Base-by-base conservation (phyloP, 2,329 filamentous ascomycete species). In the Fusarium pininemorale region DNA sequence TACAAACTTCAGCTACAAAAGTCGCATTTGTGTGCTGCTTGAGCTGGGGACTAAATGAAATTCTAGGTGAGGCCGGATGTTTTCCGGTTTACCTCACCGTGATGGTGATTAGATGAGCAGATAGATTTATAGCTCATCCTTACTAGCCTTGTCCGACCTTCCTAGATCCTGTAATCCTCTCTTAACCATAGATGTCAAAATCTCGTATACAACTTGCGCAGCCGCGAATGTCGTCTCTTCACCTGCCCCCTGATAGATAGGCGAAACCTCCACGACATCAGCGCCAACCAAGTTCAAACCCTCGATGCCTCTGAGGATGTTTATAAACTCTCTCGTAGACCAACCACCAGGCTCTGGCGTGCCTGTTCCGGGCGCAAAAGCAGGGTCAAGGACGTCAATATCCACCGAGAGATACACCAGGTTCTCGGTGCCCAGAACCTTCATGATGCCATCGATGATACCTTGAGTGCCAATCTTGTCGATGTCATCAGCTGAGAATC, bases 311-410 rank as follows among this genome's bases (percentile, higher is more conserved):
- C 94, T 86, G 79, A 98, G 82, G 61, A 98, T 94, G 12, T 92
- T 87, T 71, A 97, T 96, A 75, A 98, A 86, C 85, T 98, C 95
- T 51, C 95, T 86, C 22, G 93, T 97, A 6, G 94, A 96, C 95
- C 95, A 98, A 38, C 95, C 95, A 60, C 95, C 95, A 0, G 94
- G 93, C 84, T 97, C 95, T 0, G 95, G 95, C 0, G 95, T 98
- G 2, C 95, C 95, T 0, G 94, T 97, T 4, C 92, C 94, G 0
- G 94, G 94, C 3, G 83, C 83, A 56, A 84, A 83, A 4, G 82
- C 83, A 0, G 95, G 94, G 79, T 97, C 94, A 3, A 97, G 86
- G 1, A 94, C 95, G 79, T 97, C 94, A 77, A 97, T 97, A 79
- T 98, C 95, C 4, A 85, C 89, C 35, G 90, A 92, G 7, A 97